A percentile compares a stretch with the other conserved stretches of the same genome.
phyloP scores from a whole-genome alignment of 176 grass and related monocot species.

The Elymus sibiricus region DNA sequence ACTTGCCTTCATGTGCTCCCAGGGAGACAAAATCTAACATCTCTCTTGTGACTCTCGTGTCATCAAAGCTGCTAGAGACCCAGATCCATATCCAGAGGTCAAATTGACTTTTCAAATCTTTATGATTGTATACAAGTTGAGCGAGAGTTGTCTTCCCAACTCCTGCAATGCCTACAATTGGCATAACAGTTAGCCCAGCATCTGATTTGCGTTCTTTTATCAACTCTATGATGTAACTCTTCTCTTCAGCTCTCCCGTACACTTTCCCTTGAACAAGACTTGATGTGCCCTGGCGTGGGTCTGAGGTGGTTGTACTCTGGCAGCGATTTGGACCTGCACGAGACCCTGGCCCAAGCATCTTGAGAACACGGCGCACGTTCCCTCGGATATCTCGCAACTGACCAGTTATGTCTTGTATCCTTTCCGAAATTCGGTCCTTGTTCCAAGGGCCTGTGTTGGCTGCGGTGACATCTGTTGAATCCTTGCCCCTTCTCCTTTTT shows the following conservation, averaged over 20 bases:
- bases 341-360: not conserved
- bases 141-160: conserved; percentile 17
- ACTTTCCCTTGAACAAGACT: not conserved
- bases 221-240: not conserved
- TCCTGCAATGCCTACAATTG: conserved; percentile 13
- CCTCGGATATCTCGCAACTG: not conserved
- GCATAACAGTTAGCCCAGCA: not conserved
- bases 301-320: not conserved
- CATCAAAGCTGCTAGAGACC: not conserved
- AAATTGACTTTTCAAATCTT: not conserved
- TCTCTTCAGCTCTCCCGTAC: conserved; percentile 3
- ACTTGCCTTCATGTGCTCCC: not conserved
- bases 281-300: not conserved
- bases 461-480: not conserved
- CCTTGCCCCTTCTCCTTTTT: not conserved
- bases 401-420: not conserved
- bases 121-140: not conserved
- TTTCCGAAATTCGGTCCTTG: not conserved
- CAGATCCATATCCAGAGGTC: conserved; percentile 15
- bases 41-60: not conserved
- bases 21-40: not conserved
- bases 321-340: not conserved
- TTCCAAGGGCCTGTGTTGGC: not conserved
- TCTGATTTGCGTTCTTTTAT: not conserved
- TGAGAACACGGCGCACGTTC: not conserved